Percentiles rank a stretch among this genome's conserved stretches.
Evolutionary conservation across 306 rosid species (phyloP).

Genomic region (Trifolium pratense): DNA sequence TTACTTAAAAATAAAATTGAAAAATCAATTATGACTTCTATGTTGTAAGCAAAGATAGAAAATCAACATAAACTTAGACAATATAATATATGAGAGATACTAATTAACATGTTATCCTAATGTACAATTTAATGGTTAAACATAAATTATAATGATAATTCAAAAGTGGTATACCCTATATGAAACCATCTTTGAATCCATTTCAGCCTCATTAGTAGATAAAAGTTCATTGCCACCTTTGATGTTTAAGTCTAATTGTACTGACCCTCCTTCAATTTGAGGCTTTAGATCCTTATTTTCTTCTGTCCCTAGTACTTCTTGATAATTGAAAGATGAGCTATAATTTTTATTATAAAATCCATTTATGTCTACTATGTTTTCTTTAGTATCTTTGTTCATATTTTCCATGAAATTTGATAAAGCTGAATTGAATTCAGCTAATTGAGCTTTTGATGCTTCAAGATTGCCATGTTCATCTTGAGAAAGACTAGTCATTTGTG

Average conservation of each 20-base stretch:
- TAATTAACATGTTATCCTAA: neutral
- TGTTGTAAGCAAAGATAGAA: too few species aligned
- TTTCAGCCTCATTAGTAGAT: conserved; percentile 59
- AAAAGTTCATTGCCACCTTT: conserved; percentile 67
- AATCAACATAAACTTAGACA: neutral
- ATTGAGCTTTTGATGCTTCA: conserved; percentile 65
- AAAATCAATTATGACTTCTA: neutral
- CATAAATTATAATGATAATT: neutral
- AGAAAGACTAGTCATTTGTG: conserved; percentile 72
- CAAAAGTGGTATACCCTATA: conserved; percentile 50
- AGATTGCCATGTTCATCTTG: conserved; percentile 50
- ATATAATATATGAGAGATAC: neutral
- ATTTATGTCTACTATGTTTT: conserved; percentile 45
- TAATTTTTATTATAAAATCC: conserved; percentile 45
- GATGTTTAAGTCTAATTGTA: conserved; percentile 74
- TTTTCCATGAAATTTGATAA: conserved; percentile 75
- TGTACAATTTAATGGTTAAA: conserved; percentile 26
- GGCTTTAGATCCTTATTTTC: conserved; percentile 55
- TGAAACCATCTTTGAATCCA: conserved; percentile 61
- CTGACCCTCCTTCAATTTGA: conserved; percentile 55
- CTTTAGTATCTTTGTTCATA: conserved; percentile 61
- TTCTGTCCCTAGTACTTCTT: conserved; percentile 39
- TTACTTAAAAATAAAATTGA: too few species aligned
- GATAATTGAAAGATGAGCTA: conserved; percentile 48
- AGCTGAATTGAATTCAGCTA: conserved; percentile 70